Base-by-base conservation (phyloP, 148 eudicot species). In the Chenopodium formosanum region DNA sequence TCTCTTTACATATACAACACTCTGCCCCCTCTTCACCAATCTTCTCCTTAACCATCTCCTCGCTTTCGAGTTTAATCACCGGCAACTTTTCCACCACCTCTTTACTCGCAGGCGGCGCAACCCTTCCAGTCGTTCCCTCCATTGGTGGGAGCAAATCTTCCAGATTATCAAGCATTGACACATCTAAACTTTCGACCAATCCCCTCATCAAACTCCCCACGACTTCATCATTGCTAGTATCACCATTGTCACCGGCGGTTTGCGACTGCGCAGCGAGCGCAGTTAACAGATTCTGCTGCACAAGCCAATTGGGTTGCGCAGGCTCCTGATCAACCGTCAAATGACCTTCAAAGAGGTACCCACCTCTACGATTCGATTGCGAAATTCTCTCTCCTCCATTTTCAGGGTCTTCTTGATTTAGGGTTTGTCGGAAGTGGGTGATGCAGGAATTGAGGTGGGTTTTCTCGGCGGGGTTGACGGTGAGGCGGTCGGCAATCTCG, bases 311-410 rank as follows among this genome's bases (percentile, higher is more conserved):
- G 16, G 98, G 98, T 71, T 91, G 97, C 25, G 97, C 89, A 31
- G 99, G 99, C 83, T 94, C 98, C 0, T 86, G 88, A 83, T 95
- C 99, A 7, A 94, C 97, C 0, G 99, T 95, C 13, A 95, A 88
- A 80, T 95, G 99, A n/a, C 99, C 99, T 78, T 95, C 99, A 62
- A 95, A 95, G 12, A 95, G 86, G 66, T 82, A 94, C 37, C 97
- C 91, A 82, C 89, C 32, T 63, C 71, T 50, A 50, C 53, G 53
- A 50, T 50, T 11, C 7, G 40, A 31, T 4, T 5, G 40, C 22
- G 20, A 13, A 12, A 17, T 0, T 53, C 67, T 74, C 3, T 50
- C 76, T 0, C 70, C n/a, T 70, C 22, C 60, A 1, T 29, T 25
- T 1, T 80, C 68, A 22, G 14, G 37, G 9, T 53, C 79, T 12